Evolutionary conservation across 1,139 yeast genomes (phyloP), one percentile per base, ranked within the genome.

Genomic region (Meyerozyma smithsonii): DNA sequence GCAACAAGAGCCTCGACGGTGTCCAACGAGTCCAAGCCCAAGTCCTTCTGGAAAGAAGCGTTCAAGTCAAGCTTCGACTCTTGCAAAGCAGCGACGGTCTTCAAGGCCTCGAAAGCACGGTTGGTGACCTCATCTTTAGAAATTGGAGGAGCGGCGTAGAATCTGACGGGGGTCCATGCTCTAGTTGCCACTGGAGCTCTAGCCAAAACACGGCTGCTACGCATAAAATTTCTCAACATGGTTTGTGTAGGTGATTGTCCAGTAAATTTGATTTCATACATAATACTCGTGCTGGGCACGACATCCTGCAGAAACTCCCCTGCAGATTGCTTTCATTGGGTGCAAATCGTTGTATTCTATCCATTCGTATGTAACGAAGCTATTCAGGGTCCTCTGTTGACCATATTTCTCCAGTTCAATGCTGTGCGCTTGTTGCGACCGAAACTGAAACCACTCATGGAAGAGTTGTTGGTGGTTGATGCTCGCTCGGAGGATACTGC

Each of bases 1-100:
- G 85, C 84, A 53, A 81, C 86, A 50, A 81, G 67, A 43, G 84
- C 79, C 64, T 81, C 87, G 41, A 81, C 84, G 41, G 84, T 78
- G 53, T 81, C 87, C 48, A 81, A 71, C 5, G 87, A 81, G 57
- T 81, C 87, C 50, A 81, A 65, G n/a, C 83, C 83, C 56, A 81
- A 69, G 55, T 81, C 87, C 53, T 75, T 75, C 54, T 72, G 74
- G 62, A 77, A 77, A 43, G 77, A 71, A 28, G 81, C 69, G 35
- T 67, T 70, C 51, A 67, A 56, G 16, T 14, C 21, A 46, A 71
- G 61, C 46, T 63, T 68, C 34, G 75, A 66, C 51, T 70, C 76
- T 56, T 71, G 75, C 51, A 71, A 66, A 43, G 77, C 72, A 47
- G 75, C 74, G 44, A 71, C 74, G 35, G 76, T 70, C 57, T 69